Evolutionary conservation across 495 filamentous ascomycete genomes (phyloP), one percentile per base, ranked within the genome.

Genomic region (Halenospora varia): DNA sequence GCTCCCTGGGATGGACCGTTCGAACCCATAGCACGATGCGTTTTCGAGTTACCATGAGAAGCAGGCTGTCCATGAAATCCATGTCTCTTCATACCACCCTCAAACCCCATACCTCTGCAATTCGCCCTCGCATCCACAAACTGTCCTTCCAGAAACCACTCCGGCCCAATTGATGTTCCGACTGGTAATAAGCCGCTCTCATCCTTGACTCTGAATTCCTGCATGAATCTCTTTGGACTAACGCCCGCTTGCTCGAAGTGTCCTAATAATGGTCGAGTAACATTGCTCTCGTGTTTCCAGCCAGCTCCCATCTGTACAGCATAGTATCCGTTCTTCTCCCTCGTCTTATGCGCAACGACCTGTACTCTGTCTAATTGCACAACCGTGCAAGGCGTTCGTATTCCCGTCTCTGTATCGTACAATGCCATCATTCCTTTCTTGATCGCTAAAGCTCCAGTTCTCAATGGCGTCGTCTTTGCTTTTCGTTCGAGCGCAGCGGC

Each of bases 341-440:
- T 75, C 35, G 89, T 94, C 80, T 96, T 97, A 71, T 88, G 83
- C 41, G 85, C 83, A 11, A 94, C 77, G 1, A 96, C 90, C 66
- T 96, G 89, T 25, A 93, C 89, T 48, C 91, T 81, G 72, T 98
- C 94, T 61, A 98, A 78, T 73, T 97, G 94, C 39, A 98, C 82
- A 51, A 98, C 89, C 9, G 94, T 98, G 75, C 90, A 96, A 39
- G 93, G 77, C 51, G 81, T 86, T 50, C 94, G 87, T 55, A 79
- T 81, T 24, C 92, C 93, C 26, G 88, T 85, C 53, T 80, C 78
- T 0, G 83, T 70, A 66, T 90, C 86, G 78, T 86, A 97, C 60
- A 96, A 73, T 51, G 88, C 92, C 11, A 90, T 96, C 88, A 98
- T 97, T 66, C 94, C 94, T 72, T 89, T 90, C 75, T 98, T 98